phyloP scores from a whole-genome alignment of 2,329 filamentous ascomycete genomes.

The Elsinoe ampelina region DNA sequence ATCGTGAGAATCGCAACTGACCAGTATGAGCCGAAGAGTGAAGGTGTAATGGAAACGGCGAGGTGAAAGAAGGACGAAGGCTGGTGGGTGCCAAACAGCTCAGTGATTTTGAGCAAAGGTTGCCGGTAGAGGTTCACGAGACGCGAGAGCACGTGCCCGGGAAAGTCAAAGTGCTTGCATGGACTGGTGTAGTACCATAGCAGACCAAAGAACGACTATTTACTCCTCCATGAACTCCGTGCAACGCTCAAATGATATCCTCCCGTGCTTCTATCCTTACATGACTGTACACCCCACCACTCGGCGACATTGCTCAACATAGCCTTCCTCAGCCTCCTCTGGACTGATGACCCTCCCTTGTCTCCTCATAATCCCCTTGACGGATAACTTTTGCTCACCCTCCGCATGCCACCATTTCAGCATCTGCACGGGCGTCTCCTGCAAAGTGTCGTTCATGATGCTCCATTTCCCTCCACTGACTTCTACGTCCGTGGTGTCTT shows the following conservation, averaged over 20 bases:
- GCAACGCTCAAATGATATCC: background rate
- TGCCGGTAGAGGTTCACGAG: background rate
- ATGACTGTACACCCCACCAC: slow-evolving; percentile 35
- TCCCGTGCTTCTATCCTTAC: slow-evolving; percentile 21
- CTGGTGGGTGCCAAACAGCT: background rate
- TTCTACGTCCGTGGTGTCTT: slow-evolving; percentile 59
- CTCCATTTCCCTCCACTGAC: slow-evolving; percentile 85
- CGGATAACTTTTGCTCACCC: slow-evolving; percentile 69
- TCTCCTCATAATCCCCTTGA: slow-evolving; percentile 63
- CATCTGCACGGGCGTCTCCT: slow-evolving; percentile 55
- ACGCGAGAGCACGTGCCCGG: slow-evolving; percentile 1
- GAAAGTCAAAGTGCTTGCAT: slow-evolving; percentile 10
- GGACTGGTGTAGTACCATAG: background rate
- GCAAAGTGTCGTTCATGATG: slow-evolving; percentile 63
- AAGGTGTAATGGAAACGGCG: background rate
- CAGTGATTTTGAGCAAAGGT: background rate
- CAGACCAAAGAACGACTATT: background rate
- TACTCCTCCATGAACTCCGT: background rate
- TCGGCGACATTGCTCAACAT: slow-evolving; percentile 55
- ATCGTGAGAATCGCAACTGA: too few relatives aligned
- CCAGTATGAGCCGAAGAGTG: background rate
- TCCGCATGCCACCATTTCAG: slow-evolving; percentile 89
- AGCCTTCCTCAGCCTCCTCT: slow-evolving; percentile 63
- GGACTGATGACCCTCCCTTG: slow-evolving; percentile 30
- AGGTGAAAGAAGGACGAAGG: background rate